Percentiles rank a stretch among this genome's conserved stretches.
Conservation (phyloP, 371 early-diverging fungal species). For the Blakeslea trispora region DNA sequence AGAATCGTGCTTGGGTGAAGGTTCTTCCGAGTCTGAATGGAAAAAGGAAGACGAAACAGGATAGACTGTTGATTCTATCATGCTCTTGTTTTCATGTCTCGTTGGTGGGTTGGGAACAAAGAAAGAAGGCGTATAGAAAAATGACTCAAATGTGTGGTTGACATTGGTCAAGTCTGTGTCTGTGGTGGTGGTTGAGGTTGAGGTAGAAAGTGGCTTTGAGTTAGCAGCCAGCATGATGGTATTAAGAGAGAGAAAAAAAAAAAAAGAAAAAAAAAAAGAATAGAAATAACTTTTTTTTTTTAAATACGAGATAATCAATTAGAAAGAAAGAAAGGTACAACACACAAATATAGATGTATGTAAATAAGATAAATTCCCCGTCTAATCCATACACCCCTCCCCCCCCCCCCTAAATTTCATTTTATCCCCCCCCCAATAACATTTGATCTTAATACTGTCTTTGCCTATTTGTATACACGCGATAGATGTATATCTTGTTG, state of each 20-base stretch:
- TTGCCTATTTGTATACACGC: no score
- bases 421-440: no score
- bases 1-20: no score
- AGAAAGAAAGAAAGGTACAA: constrained; percentile 1
- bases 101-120: constrained; percentile 24
- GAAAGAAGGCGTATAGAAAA: constrained; percentile 20
- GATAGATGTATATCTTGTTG: no score
- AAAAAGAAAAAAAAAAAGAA: constrained; percentile 1
- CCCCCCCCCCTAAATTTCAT: no score
- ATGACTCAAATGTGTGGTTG: constrained; percentile 19
- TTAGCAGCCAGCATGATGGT: not conserved
- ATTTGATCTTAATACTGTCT: no score
- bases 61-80: no score
- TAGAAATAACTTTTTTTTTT: not conserved
- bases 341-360: not conserved
- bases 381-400: no score
- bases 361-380: not conserved
- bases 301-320: not conserved
- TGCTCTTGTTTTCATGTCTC: no score
- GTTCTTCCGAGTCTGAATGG: no score
- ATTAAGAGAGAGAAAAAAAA: not conserved
- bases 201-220: constrained; percentile 4
- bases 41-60: no score
- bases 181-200: constrained; percentile 2
- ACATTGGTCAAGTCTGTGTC: not conserved